These are phyloP conservation scores for Leishmania major DNA, from an alignment of 208 protist genomes.

Conservation along the genomic window DNA sequence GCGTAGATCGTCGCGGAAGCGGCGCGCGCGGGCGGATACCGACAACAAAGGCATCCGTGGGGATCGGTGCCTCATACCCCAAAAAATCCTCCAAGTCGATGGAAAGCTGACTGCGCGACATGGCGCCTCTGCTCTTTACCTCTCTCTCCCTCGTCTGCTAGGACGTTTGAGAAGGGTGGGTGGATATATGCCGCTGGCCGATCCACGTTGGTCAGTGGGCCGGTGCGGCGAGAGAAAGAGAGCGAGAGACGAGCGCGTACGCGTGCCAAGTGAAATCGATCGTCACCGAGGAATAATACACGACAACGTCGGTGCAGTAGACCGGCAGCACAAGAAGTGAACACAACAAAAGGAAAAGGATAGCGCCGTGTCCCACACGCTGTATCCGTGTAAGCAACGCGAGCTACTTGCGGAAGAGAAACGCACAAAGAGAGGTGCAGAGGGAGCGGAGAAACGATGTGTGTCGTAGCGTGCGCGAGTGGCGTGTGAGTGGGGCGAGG, in stretches of 20 bases:
- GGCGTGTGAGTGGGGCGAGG: neutral
- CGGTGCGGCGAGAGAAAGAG: neutral
- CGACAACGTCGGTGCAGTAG: neutral
- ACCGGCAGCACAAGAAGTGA: neutral
- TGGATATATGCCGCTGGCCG: neutral
- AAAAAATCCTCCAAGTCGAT: conserved; percentile 25
- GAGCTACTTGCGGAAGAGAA: neutral
- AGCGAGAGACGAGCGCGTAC: neutral
- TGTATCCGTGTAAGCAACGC: neutral
- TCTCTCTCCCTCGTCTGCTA: neutral
- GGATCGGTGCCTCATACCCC: conserved; percentile 7
- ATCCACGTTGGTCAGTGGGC: neutral
- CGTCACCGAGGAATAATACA: neutral
- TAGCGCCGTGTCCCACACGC: neutral
- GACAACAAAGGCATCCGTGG: conserved; percentile 6
- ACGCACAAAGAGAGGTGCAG: neutral
- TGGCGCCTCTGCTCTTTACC: neutral
- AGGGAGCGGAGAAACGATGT: neutral
- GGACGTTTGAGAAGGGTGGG: neutral
- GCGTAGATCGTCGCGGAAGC: neutral
- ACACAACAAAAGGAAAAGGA: neutral
- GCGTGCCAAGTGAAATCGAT: neutral
- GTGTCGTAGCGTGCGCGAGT: neutral
- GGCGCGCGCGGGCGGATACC: conserved; percentile 19
- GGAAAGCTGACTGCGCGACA: conserved; percentile 21